Conservation (phyloP, 2,329 filamentous ascomycete species). For the Coniochaeta ligniaria region DNA sequence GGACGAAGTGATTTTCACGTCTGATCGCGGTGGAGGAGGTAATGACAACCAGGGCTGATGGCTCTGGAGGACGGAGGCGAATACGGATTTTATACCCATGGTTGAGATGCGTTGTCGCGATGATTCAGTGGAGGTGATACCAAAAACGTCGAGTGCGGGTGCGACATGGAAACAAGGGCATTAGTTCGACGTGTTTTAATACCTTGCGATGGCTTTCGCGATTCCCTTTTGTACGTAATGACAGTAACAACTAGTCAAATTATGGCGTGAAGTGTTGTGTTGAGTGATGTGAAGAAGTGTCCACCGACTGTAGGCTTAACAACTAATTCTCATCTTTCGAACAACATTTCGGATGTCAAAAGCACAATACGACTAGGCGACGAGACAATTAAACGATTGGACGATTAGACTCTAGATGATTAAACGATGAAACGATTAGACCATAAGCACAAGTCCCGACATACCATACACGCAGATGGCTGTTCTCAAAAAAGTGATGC, state of each 20-base stretch:
- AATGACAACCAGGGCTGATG: neutral
- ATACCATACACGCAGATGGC: no score
- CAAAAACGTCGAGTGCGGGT: neutral
- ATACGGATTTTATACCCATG: conserved; percentile 1
- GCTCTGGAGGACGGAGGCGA: neutral
- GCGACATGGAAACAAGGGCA: neutral
- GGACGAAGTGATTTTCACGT: neutral
- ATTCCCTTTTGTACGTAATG: neutral
- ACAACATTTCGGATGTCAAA: no score
- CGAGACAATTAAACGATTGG: no score
- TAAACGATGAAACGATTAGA: no score
- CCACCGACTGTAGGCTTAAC: no score
- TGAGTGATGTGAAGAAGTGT: no score
- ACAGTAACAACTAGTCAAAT: neutral
- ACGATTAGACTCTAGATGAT: no score
- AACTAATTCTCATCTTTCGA: no score
- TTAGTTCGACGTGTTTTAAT: neutral
- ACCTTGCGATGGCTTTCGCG: neutral
- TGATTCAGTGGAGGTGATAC: neutral
- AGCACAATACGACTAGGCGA: no score
- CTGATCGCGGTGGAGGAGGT: neutral
- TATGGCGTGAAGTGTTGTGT: no score
- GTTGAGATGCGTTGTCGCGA: neutral
- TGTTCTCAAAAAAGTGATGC: no score
- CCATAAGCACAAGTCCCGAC: no score